Evolutionary conservation across 768 basidiomycete genomes (phyloP).

Genomic region (Piloderma croceum): DNA sequence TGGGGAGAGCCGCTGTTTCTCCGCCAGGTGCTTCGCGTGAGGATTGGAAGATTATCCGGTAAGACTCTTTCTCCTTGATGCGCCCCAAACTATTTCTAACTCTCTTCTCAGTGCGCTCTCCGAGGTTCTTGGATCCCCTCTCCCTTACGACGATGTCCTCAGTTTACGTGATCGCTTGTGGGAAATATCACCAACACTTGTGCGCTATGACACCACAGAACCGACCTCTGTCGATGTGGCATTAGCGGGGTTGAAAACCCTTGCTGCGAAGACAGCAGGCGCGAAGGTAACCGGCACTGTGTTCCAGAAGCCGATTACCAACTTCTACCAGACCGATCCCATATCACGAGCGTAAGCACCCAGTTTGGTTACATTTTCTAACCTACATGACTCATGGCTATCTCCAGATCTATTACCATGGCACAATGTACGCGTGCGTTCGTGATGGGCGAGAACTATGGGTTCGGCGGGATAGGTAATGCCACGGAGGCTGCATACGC

Average conservation of each 20-base stretch:
- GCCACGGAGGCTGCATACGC: slow-evolving; percentile 40
- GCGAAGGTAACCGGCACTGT: slow-evolving; percentile 53
- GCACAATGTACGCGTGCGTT: slow-evolving; percentile 89
- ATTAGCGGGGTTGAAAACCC: slow-evolving; percentile 56
- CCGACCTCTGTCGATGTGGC: slow-evolving; percentile 68
- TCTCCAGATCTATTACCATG: slow-evolving; percentile 83
- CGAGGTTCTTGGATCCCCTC: slow-evolving; percentile 71
- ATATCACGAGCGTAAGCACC: slow-evolving; percentile 84
- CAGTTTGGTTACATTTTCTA: slow-evolving; percentile 1
- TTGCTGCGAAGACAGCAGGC: slow-evolving; percentile 46
- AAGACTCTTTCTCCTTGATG: slow-evolving; percentile 14
- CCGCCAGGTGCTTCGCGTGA: slow-evolving; percentile 94
- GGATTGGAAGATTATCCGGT: slow-evolving; percentile 97
- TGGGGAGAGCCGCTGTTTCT: slow-evolving; percentile 85
- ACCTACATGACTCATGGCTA: slow-evolving; percentile 1
- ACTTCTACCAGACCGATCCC: slow-evolving; percentile 96
- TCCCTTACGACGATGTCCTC: slow-evolving; percentile 88
- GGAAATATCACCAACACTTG: slow-evolving; percentile 89
- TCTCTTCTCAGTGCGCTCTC: slow-evolving; percentile 64
- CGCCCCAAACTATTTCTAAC: neutral
- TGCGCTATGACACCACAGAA: slow-evolving; percentile 81
- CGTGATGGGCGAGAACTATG: slow-evolving; percentile 65
- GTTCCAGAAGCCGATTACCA: slow-evolving; percentile 76
- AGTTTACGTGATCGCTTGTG: slow-evolving; percentile 88
- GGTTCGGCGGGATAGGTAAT: slow-evolving; percentile 45